A percentile compares a stretch with the other conserved stretches of the same genome.
Evolutionary conservation across 495 filamentous ascomycete species (phyloP).

Genomic region (Neurospora sp.): DNA sequence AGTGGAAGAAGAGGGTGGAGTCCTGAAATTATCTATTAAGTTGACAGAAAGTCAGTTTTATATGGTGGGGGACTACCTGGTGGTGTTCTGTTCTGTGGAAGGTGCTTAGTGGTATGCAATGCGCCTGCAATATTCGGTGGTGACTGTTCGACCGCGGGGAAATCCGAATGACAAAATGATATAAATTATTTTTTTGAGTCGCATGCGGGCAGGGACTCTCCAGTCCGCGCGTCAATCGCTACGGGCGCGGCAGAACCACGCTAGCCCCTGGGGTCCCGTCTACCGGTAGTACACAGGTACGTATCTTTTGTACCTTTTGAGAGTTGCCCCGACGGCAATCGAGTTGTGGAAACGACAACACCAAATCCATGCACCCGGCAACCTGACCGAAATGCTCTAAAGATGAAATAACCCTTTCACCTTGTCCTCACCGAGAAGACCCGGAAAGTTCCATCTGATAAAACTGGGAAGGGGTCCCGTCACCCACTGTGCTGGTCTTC

Average conservation of each 20-base stretch:
- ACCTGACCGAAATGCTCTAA: not conserved
- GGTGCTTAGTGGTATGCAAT: not conserved
- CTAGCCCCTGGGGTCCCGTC: not conserved
- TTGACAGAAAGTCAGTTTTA: conserved; percentile 6
- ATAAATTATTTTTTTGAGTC: not conserved
- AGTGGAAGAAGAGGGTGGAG: conserved; percentile 6
- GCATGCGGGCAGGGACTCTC: not conserved
- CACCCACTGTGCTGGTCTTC: not conserved
- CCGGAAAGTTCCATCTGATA: not conserved
- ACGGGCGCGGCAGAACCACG: not conserved
- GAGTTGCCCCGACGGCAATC: not conserved
- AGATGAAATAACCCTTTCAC: not conserved
- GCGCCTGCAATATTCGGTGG: not conserved
- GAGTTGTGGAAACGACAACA: not conserved
- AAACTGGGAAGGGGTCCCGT: not conserved
- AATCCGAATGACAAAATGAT: not conserved
- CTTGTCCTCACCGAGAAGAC: not conserved
- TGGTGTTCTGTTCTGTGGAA: not conserved
- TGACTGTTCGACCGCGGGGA: not conserved
- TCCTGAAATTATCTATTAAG: not conserved
- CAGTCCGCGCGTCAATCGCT: not conserved
- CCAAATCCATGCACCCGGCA: not conserved
- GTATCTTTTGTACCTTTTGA: not conserved
- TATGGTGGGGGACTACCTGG: conserved; percentile 21
- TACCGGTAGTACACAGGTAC: not conserved